These are phyloP conservation scores for Beauveria bassiana DNA, from an alignment of 2,329 filamentous ascomycete genomes.

Conservation along the genomic window DNA sequence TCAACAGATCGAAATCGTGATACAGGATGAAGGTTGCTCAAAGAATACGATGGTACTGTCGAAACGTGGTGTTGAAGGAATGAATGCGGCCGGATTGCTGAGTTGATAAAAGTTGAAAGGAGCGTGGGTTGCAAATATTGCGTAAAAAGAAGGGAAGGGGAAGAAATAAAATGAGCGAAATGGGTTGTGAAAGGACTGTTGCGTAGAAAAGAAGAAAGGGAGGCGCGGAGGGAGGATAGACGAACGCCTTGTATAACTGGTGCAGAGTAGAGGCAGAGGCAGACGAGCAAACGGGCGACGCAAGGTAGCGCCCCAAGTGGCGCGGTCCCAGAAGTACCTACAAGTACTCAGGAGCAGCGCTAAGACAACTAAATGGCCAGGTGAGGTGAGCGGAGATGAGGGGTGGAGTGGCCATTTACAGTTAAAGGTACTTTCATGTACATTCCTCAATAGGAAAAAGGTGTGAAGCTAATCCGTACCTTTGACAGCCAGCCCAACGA, in stretches of 20 bases:
- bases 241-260: conserved; percentile 1
- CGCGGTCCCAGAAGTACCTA: background rate
- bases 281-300: background rate
- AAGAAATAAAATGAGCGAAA: background rate
- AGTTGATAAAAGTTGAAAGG: background rate
- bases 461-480: too few relatives aligned
- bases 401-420: background rate
- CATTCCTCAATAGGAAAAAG: too few relatives aligned
- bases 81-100: conserved; percentile 4
- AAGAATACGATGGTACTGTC: background rate
- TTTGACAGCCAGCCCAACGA: too few relatives aligned
- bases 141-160: background rate
- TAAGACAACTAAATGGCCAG: background rate
- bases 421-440: background rate
- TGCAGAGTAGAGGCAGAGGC: background rate
- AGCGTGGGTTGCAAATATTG: conserved; percentile 4
- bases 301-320: background rate
- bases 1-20: background rate
- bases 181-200: background rate
- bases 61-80: conserved; percentile 3
- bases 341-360: background rate
- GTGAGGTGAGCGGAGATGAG: conserved; percentile 6
- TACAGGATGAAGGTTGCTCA: conserved; percentile 5
- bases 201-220: background rate
- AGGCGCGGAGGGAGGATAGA: background rate